Evolutionary conservation across 2,329 filamentous ascomycete genomes (phyloP), one percentile per base, ranked within the genome.

Genomic region (Ambrosiella xylebori): DNA sequence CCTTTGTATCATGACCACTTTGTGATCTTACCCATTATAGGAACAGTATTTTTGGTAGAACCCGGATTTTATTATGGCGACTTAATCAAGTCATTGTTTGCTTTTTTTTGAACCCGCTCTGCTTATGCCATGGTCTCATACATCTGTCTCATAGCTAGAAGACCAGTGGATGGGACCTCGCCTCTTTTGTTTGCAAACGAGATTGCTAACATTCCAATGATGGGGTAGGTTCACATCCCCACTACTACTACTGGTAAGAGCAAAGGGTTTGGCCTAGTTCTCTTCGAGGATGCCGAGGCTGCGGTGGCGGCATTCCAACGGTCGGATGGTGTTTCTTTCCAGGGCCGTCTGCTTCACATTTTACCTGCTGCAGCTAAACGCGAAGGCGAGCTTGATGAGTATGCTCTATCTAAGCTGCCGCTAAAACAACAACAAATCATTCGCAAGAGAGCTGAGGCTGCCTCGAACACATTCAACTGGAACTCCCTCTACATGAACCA

Each of bases 21-120:
- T 15, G 79, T 91, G 93, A 97, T 97, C 91, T 97, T 88, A 75
- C 81, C 86, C 86, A 86, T 19, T 93, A 97, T 97, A 97, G 93
- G 93, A 93, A 97, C 93, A 97, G 82, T 91, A 89, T 59, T 94
- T 95, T 15, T 98, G 96, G 93, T 98, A 98, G 91, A 97, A 52
- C 40, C 40, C 17, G 15, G 37, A 27, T 57, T 45, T 57, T 27
- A 51, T 37, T 15, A 35, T 39, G 51, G 37, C 15, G n/a, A 54
- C 8, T n/a, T 35, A 37, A 54, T 12, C 36, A 37, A 13, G 6
- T 38, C 11, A 44, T 12, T 47, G 58, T 44, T 57, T 17, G 55
- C 64, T 61, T 64, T 64, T 62, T 62, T 56, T 62, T 62, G 63
- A 56, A 61, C 44, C 61, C 65, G 68, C 75, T 79, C 69, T 79